phyloP scores from a whole-genome alignment of 192 early-diverging fungal genomes.

The Thoreauomyces humboldtii region DNA sequence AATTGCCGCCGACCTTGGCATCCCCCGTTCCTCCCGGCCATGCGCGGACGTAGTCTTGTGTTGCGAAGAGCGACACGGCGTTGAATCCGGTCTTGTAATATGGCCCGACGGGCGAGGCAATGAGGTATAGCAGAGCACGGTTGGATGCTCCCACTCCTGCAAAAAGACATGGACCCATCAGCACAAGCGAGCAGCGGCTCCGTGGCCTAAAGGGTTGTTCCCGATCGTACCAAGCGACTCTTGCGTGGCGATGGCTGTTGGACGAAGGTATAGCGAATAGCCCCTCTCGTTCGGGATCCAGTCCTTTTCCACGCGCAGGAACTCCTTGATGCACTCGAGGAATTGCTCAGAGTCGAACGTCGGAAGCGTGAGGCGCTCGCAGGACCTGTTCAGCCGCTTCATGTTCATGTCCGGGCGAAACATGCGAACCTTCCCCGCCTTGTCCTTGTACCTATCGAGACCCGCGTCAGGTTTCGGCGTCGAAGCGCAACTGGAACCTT shows the following conservation, averaged over 20 bases:
- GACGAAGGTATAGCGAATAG: conserved; percentile 91
- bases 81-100: conserved; percentile 94
- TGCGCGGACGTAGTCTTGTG: conserved; percentile 82
- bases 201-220: no score
- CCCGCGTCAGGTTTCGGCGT: no score
- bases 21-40: conserved; percentile 95
- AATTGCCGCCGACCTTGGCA: conserved; percentile 88
- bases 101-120: conserved; percentile 89
- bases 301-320: conserved; percentile 71
- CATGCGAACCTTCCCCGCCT: conserved; percentile 78
- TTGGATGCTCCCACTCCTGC: conserved; percentile 81
- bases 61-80: conserved; percentile 82
- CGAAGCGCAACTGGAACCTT: not conserved
- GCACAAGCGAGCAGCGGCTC: no score
- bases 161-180: not conserved
- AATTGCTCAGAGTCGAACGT: conserved; percentile 76
- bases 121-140: conserved; percentile 80
- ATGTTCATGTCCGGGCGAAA: conserved; percentile 99
- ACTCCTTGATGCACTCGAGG: conserved; percentile 79
- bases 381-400: conserved; percentile 78
- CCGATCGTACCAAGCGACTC: conserved; percentile 45
- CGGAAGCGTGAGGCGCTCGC: conserved; percentile 79
- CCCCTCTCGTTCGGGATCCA: conserved; percentile 93
- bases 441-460: conserved; percentile 75
- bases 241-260: conserved; percentile 91